Evolutionary conservation across 2,329 filamentous ascomycete genomes (phyloP).

Genomic region (Claviceps sp.): DNA sequence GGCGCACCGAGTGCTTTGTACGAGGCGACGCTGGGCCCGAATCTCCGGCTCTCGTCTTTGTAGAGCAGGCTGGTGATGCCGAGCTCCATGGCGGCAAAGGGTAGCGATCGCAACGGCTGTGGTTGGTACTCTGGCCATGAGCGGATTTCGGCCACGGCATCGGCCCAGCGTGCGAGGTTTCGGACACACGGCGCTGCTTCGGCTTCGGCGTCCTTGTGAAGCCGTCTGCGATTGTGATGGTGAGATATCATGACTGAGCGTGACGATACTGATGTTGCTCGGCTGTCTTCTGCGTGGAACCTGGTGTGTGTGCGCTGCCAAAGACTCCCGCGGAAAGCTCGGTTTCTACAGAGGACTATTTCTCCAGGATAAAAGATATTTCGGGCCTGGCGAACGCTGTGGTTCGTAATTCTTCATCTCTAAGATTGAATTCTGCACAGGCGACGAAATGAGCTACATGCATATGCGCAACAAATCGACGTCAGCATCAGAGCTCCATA

Average conservation of each 20-base stretch:
- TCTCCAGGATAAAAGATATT: too few relatives aligned
- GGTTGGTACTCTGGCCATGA: slow-evolving; percentile 9
- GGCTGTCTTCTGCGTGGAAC: background rate
- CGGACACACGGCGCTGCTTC: slow-evolving; percentile 3
- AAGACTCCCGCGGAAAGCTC: background rate
- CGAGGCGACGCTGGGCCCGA: slow-evolving; percentile 5
- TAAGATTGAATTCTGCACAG: too few relatives aligned
- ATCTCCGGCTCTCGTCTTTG: slow-evolving; percentile 9
- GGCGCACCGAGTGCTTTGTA: slow-evolving; percentile 10
- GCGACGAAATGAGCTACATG: too few relatives aligned
- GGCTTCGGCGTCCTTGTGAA: background rate
- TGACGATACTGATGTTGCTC: background rate
- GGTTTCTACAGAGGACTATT: background rate
- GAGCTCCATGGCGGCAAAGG: slow-evolving; percentile 3
- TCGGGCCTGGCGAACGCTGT: too few relatives aligned
- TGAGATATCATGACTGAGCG: background rate
- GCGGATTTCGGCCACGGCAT: slow-evolving; percentile 6
- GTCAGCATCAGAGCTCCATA: background rate
- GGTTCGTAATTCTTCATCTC: too few relatives aligned
- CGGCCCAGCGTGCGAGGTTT: slow-evolving; percentile 7
- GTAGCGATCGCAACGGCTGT: slow-evolving; percentile 6
- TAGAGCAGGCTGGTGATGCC: slow-evolving; percentile 5
- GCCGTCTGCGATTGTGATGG: background rate
- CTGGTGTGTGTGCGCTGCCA: background rate
- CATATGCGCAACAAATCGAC: too few relatives aligned